Base-by-base conservation (phyloP, 2,329 filamentous ascomycete species). In the Fusarium nygamai region DNA sequence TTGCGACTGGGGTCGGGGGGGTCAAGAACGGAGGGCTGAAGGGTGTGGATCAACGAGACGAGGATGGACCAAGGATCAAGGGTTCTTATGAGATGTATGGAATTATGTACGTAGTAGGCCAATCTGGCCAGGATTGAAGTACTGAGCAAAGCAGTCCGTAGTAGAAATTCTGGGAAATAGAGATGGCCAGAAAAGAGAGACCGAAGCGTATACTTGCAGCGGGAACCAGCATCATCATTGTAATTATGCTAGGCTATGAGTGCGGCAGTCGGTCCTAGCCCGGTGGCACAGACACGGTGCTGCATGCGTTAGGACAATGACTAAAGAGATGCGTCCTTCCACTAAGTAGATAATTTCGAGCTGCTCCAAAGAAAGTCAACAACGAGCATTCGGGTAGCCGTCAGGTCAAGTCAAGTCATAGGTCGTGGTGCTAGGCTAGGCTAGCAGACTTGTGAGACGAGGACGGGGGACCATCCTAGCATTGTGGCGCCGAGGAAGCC, bases 161-260 rank as follows among this genome's bases (percentile, higher is more conserved):
- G 65, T 68, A 43, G 67, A 39, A 72, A 61, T 54, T 59, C 58
- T 57, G 34, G 39, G 65, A 39, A 64, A 56, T 50, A 39, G 39
- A 64, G 50, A 64, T 57, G 48, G 24, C 33, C 47, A 64, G 53
- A 57, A 41, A 50, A 44, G 57, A 57, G 48, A 61, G 64, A 67
- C 61, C 67, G 71, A 73, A 69, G 67, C 62, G 67, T 61, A 50
- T 58, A 58, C 75, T 58, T 76, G 76, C 70, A 76, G 72, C 74
- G 74, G 75, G 63, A 77, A 67, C 72, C 72, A 72, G 67, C 77
- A 78, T 78, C 74, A 71, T 67, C 73, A 78, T 63, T 68, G 70
- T 62, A 66, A 60, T 68, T 56, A 46, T 62, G 65, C 65, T 62
- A 64, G 63, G 57, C 63, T 68, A 63, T 61, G 63, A 60, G 50